Evolutionary conservation across 441 rosid genomes (phyloP).

Genomic region (Erodium texanum): DNA sequence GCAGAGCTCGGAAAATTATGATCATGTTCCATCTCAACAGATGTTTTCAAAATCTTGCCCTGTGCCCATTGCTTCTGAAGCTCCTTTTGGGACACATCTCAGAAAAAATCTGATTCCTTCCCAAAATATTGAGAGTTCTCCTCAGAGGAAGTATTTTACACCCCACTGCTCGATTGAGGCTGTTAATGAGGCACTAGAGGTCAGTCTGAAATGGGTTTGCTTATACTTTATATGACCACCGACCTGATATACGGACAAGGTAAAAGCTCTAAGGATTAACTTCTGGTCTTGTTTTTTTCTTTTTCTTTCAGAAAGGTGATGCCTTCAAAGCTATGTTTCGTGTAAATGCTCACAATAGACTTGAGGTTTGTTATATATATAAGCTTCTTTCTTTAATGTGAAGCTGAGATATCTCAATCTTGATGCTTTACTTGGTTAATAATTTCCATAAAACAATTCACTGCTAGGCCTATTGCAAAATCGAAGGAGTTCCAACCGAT

Average conservation of each 20-base stretch:
- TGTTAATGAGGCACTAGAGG: conserved; percentile 61
- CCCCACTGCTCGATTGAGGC: conserved; percentile 55
- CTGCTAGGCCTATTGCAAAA: conserved; percentile 84
- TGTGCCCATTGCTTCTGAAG: conserved; percentile 31
- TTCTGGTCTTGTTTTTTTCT: conserved; percentile 3
- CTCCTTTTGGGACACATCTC: conserved; percentile 22
- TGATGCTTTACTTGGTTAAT: neutral
- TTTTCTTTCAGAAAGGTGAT: conserved; percentile 55
- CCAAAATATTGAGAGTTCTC: conserved; percentile 25
- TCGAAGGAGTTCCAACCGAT: conserved; percentile 74
- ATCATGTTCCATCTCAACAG: conserved; percentile 20
- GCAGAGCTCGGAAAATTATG: conserved; percentile 12
- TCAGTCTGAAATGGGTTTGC: conserved; percentile 23
- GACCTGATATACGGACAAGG: neutral
- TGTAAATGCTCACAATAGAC: conserved; percentile 80
- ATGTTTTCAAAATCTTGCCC: conserved; percentile 39
- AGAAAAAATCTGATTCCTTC: conserved; percentile 25
- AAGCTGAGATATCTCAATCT: neutral
- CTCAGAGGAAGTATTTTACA: conserved; percentile 35
- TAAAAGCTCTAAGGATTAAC: neutral
- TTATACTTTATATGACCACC: conserved; percentile 4
- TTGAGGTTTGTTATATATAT: conserved; percentile 53
- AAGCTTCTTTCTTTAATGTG: neutral
- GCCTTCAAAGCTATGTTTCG: conserved; percentile 55
- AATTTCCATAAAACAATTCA: conserved; percentile 12